Base-by-base conservation (phyloP, 2,329 filamentous ascomycete species). In the Fusarium avenaceum region DNA sequence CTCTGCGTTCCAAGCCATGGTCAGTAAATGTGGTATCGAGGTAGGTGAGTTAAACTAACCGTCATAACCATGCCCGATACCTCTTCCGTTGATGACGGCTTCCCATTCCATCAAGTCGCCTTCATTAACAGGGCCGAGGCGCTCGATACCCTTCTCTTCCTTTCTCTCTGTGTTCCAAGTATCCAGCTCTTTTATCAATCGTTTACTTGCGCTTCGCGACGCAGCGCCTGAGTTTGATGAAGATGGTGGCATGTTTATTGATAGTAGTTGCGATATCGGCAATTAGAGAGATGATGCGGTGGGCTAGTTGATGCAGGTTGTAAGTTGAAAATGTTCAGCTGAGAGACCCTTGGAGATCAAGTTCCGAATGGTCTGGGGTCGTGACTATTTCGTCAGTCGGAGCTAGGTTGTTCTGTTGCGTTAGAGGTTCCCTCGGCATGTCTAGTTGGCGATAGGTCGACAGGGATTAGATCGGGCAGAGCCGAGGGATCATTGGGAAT, bases 61-160 rank as follows among this genome's bases (percentile, higher is more conserved):
- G 63, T 89, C 86, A 63, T 89, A 89, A 11, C 87, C 87, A 30
- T 74, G 76, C 2, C 85, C 86, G 22, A 89, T 75, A 19, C 83
- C 86, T 57, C 79, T 77, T n/a, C 87, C 87, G 70, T 87, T 87
- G 55, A 90, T 82, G 52, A 90, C 86, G 28, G 86, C 83, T 76
- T 88, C 83, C 86, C 88, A 89, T 48, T 76, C 76, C 64, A 89
- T 78, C 55, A 90, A 76, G 73, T 87, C 82, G n/a, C 82, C 82
- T 63, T 87, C 86, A 66, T 75, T 76, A 38, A 82, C 80, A 22
- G 87, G 86, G 0, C 85, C 86, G 6, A 90, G 84, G 14, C 87
- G 82, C 79, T 89, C 86, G 69, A 90, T 86, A 44, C 86, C 86
- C 67, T 76, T 76, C 72, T 87, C 85, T 40, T 80, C 76, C 45